Evolutionary conservation across 73 alveolate genomes (phyloP).

Genomic region (Tetrahymena malaccensis): DNA sequence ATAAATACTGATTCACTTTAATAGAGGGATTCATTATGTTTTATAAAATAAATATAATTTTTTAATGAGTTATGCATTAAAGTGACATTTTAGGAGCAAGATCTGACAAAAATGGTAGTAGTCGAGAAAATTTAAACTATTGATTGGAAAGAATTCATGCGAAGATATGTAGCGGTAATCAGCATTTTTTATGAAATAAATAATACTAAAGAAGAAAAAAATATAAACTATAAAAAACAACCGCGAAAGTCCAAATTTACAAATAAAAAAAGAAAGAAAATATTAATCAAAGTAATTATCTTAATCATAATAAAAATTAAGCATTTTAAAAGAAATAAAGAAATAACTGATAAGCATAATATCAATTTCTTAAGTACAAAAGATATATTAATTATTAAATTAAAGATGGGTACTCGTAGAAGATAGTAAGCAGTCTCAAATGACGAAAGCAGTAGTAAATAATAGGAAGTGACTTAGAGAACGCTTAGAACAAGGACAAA

Average conservation of each 20-base stretch:
- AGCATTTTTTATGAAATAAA: neutral
- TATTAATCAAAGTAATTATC: neutral
- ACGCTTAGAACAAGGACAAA: neutral
- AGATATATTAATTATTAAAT: neutral
- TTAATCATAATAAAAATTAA: neutral
- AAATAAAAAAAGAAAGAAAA: neutral
- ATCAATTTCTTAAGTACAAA: neutral
- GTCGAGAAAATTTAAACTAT: too few relatives aligned
- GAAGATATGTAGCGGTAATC: neutral
- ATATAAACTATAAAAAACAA: neutral
- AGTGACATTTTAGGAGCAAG: neutral
- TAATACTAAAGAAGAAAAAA: neutral
- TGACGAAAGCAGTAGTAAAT: neutral
- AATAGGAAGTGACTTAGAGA: neutral
- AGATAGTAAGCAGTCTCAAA: neutral
- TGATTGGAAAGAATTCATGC: neutral
- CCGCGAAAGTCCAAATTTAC: constrained; percentile 1
- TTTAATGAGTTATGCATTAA: neutral
- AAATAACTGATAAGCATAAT: neutral
- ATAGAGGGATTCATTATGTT: neutral
- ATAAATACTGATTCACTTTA: neutral
- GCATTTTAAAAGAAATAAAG: neutral
- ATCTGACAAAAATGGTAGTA: neutral
- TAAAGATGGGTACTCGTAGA: neutral
- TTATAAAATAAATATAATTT: too few relatives aligned